Evolutionary conservation across 192 early-diverging fungal species (phyloP).

Genomic region (Backusella morwellensis): DNA sequence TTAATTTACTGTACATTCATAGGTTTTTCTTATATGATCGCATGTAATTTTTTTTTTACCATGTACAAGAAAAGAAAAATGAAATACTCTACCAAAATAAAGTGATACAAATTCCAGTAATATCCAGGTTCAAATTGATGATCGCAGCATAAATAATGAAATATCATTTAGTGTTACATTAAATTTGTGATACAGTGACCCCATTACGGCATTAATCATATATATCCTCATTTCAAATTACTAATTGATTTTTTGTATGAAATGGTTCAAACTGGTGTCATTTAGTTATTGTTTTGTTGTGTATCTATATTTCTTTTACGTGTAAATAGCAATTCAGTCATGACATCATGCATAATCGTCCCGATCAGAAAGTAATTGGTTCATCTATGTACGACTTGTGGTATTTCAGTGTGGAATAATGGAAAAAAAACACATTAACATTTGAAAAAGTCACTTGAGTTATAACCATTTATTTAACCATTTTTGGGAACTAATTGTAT

Average conservation of each 20-base stretch:
- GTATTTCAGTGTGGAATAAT: not conserved
- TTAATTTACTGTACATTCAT: not conserved
- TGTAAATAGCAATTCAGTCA: not conserved
- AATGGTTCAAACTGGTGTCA: not conserved
- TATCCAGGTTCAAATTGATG: not conserved
- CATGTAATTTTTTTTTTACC: not conserved
- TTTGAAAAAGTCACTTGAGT: not conserved
- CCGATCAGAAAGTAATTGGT: not conserved
- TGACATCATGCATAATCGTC: not conserved
- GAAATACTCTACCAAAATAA: not conserved
- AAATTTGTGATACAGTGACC: not conserved
- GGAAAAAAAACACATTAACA: not conserved
- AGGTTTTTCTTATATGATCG: not conserved
- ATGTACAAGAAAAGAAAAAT: not conserved
- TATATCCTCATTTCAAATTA: not conserved
- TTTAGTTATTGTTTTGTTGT: not conserved
- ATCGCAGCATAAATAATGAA: not conserved
- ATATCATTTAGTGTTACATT: conserved; percentile 1
- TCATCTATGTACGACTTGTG: not conserved
- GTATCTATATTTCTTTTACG: not conserved
- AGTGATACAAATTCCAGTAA: not conserved
- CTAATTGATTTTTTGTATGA: not conserved
- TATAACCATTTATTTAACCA: not conserved
- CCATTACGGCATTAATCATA: not conserved
- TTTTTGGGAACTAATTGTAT: not conserved